Base-by-base conservation (phyloP, 2,329 filamentous ascomycete species). In the Leptographium wingfieldii region DNA sequence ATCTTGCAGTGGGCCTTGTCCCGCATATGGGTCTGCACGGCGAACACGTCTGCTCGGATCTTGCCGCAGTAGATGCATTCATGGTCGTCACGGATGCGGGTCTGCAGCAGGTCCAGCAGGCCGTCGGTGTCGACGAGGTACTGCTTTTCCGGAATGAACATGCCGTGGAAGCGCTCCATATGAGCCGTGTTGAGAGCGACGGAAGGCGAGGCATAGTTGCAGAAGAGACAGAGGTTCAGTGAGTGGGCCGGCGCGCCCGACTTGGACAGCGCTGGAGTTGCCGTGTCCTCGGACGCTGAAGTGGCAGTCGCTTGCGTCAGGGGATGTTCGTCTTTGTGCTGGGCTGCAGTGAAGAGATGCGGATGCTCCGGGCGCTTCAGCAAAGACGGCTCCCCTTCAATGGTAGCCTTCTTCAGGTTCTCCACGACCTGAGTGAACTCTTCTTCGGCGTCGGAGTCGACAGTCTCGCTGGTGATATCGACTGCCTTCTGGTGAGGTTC, bases 1-100 rank as follows among this genome's bases (percentile, higher is more conserved):
- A 99, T 95, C 81, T 92, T 96, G 80, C 92, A 97, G 73, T 99
- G 94, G 0, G 90, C 88, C 70, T 91, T 92, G 71, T 99, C 94
- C 53, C 90, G 86, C 94, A 99, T 99, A 71, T 99, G 94, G 0
- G 92, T 96, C 70, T 96, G 92, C 31, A 92, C 84, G 22, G 89
- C 92, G 60, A 86, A 84, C 0, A 87, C 79, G 14, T 86, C 92
- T 63, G 86, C 83, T 69, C 94, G 89, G 52, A 86, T 73, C 72
- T 94, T 95, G 69, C 88, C 86, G 70, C 94, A 99, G 69, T 86
- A 91, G 55, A 99, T 73, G 71, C 94, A 99, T 71, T 95, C 86
- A 69, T 90, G 84, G 63, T 86, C 83, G 61, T 90, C 82, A 63
- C 86, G 81, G 49, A 99, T 86, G 66, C 91, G 95, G 64, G 85